Conservation (phyloP, 257 asterid genomes). For the Nicotiana benthamiana region DNA sequence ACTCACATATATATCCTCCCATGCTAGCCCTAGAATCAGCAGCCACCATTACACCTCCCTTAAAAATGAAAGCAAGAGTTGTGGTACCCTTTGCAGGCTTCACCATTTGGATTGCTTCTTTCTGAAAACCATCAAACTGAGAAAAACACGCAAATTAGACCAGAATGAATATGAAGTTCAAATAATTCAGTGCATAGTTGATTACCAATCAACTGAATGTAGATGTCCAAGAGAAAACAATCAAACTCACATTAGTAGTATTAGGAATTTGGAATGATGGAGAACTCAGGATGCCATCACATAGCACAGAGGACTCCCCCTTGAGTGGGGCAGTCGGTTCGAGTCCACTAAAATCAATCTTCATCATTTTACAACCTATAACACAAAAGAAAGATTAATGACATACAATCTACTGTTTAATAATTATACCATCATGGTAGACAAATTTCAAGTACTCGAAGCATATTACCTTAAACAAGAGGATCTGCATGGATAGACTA, state of each 20-base stretch:
- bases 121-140: constrained; percentile 88
- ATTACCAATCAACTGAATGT: not conserved
- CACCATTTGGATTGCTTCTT: constrained; percentile 83
- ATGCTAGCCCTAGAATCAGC: constrained; percentile 95
- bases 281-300: constrained; percentile 31
- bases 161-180: not conserved
- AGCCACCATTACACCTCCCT: constrained; percentile 83
- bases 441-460: not conserved
- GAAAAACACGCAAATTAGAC: not conserved
- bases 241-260: constrained; percentile 48
- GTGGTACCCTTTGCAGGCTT: constrained; percentile 96
- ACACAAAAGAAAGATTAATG: not conserved
- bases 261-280: constrained; percentile 61
- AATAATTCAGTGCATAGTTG: no score
- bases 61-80: constrained; percentile 72
- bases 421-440: not conserved
- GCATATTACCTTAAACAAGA: not conserved
- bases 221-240: not conserved
- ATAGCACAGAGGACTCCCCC: constrained; percentile 31
- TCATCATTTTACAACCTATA: constrained; percentile 40
- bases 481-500: not conserved
- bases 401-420: not conserved
- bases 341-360: constrained; percentile 66
- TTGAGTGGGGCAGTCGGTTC: constrained; percentile 42
- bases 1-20: constrained; percentile 95